A percentile compares a stretch with the other conserved stretches of the same genome.
These are phyloP conservation scores for Heterobasidion annosum DNA, from an alignment of 1,284 basidiomycete species.

Conservation along the genomic window DNA sequence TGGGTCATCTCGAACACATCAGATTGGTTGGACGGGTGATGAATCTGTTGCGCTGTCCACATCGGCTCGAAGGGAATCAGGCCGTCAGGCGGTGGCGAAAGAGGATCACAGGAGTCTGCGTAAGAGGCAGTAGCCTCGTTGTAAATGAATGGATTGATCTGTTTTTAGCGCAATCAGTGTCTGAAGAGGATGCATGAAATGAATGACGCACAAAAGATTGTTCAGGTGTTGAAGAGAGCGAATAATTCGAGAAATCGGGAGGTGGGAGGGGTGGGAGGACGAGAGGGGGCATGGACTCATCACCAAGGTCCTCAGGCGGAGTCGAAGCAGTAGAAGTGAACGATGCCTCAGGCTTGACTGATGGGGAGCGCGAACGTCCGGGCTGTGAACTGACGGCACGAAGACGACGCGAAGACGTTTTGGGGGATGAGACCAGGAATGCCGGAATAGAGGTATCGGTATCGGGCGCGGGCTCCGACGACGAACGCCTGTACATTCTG, in stretches of 20 bases:
- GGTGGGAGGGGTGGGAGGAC: slow-evolving; percentile 12
- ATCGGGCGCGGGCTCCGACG: slow-evolving; percentile 33
- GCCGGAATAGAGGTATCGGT: slow-evolving; percentile 19
- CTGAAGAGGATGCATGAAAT: background rate
- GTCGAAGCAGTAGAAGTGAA: slow-evolving; percentile 7
- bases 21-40: slow-evolving; percentile 9
- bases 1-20: slow-evolving; percentile 10
- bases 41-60: slow-evolving; percentile 4
- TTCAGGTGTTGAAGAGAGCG: slow-evolving; percentile 14
- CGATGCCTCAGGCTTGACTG: slow-evolving; percentile 10
- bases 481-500: slow-evolving; percentile 42
- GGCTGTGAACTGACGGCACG: slow-evolving; percentile 26
- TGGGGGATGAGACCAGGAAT: slow-evolving; percentile 15
- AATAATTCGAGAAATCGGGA: slow-evolving; percentile 11
- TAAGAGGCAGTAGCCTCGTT: slow-evolving; percentile 19
- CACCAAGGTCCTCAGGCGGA: background rate
- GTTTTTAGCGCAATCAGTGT: slow-evolving; percentile 1
- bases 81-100: slow-evolving; percentile 12
- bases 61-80: slow-evolving; percentile 9
- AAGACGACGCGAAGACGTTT: slow-evolving; percentile 13
- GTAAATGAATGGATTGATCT: slow-evolving; percentile 44
- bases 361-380: background rate
- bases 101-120: slow-evolving; percentile 21
- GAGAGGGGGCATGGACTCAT: slow-evolving; percentile 12
- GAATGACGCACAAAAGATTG: slow-evolving; percentile 38